Base-by-base conservation (phyloP, 805 yeast genomes). In the Saccharomycopsis fodiens region DNA sequence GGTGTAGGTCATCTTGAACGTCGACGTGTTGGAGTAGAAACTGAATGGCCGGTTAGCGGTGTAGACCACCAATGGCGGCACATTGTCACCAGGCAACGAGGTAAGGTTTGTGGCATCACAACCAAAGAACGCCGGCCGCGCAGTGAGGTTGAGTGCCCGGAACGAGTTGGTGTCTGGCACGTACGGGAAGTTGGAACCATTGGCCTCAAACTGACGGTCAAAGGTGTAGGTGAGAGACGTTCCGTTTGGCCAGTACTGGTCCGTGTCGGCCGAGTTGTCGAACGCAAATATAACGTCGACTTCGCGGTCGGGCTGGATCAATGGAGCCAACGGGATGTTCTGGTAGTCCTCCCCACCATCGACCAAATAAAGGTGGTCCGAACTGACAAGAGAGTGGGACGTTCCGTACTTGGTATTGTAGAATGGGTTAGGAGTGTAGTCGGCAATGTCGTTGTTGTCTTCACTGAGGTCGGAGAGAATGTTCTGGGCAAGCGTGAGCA, bases 71-170 rank as follows among this genome's bases (percentile, higher is more conserved):
- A 32, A 32, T 7, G 40, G 40, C 3, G 34, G 17, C 7, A 20
- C 12, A 12, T n/a, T 23, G 36, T 69, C 66, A 25, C 29, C 29
- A 38, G 69, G 59, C 48, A 80, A 66, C n/a, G 62, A 65, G 4
- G 88, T 77, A 58, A 80, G 65, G 58, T 83, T 82, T 1, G 63
- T 53, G 2, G 84, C 72, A 57, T 84, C 73, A 63, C 96, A 86
- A 27, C 96, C 96, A 59, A 86, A 87, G 65, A 87, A 86, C 0
- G 83, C 70, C 43, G 95, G 95, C 48, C 65, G 72, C 4, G 80
- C 68, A 12, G 85, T 80, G 51, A 85, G 67, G 47, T 83, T 83
- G 52, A 66, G 54, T 48, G 72, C 71, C 23, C 76, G 57, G 59
- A 85, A 82, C 0, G 87, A 73, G 38, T 70, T 63, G 22, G 61